These are phyloP conservation scores for Mariannaea elegans DNA, from an alignment of 2,329 filamentous ascomycete species.

Conservation along the genomic window DNA sequence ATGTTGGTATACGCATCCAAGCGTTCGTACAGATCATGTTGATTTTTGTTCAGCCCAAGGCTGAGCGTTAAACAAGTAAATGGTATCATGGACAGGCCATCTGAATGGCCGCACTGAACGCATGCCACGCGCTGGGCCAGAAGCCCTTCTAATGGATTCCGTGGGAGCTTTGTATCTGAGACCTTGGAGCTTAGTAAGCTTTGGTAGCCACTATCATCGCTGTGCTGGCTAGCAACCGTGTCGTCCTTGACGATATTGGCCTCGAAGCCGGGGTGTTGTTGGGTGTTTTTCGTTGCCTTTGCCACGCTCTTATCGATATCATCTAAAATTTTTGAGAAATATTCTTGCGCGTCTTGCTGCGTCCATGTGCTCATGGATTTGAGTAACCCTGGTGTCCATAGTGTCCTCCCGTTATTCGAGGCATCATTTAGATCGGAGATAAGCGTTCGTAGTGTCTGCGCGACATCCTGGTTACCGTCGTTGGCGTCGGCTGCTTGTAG, in stretches of 20 bases:
- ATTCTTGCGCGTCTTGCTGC: constrained; percentile 98
- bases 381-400: constrained; percentile 83
- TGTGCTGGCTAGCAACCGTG: constrained; percentile 56
- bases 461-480: constrained; percentile 47
- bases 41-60: constrained; percentile 68
- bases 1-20: constrained; percentile 86
- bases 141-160: constrained; percentile 87
- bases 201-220: constrained; percentile 67
- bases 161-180: constrained; percentile 51
- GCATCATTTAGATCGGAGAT: constrained; percentile 75
- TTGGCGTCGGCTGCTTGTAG: constrained; percentile 42
- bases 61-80: constrained; percentile 94
- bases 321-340: constrained; percentile 89
- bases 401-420: constrained; percentile 74
- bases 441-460: constrained; percentile 67
- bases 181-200: constrained; percentile 53
- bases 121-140: constrained; percentile 91
- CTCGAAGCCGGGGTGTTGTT: constrained; percentile 51
- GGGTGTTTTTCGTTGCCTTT: constrained; percentile 50
- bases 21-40: constrained; percentile 79
- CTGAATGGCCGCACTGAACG: constrained; percentile 83
- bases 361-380: constrained; percentile 96
- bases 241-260: constrained; percentile 52
- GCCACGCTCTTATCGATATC: constrained; percentile 82
- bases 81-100: constrained; percentile 87